Conservation (phyloP, 2,329 filamentous ascomycete species). For the Drechslerella dactyloides region DNA sequence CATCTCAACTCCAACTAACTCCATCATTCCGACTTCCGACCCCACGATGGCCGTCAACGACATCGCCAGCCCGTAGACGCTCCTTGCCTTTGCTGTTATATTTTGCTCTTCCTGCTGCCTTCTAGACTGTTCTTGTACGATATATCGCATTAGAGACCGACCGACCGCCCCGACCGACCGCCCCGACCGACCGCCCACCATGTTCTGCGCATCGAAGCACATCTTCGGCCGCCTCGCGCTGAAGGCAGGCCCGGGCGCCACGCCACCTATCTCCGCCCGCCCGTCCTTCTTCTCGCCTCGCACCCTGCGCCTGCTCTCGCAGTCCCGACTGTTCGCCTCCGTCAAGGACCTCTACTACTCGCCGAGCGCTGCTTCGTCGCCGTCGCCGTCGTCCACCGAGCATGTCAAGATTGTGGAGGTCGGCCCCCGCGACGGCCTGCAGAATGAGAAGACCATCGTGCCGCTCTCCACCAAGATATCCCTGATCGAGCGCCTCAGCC, state of each 20-base stretch:
- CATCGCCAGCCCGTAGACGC: not conserved
- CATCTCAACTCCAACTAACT: not conserved
- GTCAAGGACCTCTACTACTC: conserved; percentile 11
- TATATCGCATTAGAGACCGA: not conserved
- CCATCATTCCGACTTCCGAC: not conserved
- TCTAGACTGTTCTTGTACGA: not conserved
- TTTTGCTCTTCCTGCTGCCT: not conserved
- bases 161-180: too few species aligned
- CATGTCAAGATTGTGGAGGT: conserved; percentile 76
- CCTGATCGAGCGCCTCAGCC: conserved; percentile 72
- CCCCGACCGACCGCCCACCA: too few species aligned
- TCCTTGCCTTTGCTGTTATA: not conserved
- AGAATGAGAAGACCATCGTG: conserved; percentile 79
- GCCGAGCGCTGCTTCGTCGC: not conserved
- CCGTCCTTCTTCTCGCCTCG: conserved; percentile 43
- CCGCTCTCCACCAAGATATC: conserved; percentile 76
- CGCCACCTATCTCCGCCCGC: conserved; percentile 10
- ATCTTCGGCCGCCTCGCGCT: conserved; percentile 42
- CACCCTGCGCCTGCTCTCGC: conserved; percentile 10
- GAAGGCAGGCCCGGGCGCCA: conserved; percentile 10
- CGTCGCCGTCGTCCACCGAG: conserved; percentile 22
- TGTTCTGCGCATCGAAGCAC: conserved; percentile 50
- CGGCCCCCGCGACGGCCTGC: conserved; percentile 82
- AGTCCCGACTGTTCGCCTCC: conserved; percentile 49
- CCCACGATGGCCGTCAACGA: not conserved